Base-by-base conservation (phyloP, 169 alveolate species). In the Ichthyophthirius multifiliis region DNA sequence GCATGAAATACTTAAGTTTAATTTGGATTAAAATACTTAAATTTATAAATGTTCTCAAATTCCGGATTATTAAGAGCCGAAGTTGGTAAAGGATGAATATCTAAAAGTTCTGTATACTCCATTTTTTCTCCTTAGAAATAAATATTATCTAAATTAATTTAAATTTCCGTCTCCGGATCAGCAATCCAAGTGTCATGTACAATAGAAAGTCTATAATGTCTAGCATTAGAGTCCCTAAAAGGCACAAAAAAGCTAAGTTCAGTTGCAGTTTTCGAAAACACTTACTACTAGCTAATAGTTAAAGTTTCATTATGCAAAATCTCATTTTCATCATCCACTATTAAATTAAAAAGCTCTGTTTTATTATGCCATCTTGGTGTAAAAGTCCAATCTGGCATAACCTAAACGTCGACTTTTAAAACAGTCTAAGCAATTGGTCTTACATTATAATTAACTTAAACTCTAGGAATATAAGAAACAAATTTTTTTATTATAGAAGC, bases 1-100 rank as follows among this genome's bases (percentile, higher is more conserved):
- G 98, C 85, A 84, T 96, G 99, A 92, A 98, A 98, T n/a, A 98
- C 95, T 84, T 97, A 98, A 32, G 99, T 96, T 85, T 98, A 99
- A 32, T 98, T 90, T 3, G 99, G 99, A 81, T 98, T 98, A 86
- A 98, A 97, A 84, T 92, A 97, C 71, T 90, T 90, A 83, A 96
- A 92, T 35, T 89, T 85, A 83, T 94, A 96, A 7, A 93, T 74
- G 45, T 83, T 43, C 76, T 92, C 95, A 76, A 81, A 94, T 13
- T 89, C 89, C 43, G 77, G 81, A 80, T 94, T 89, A 13, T 86
- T 74, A 39, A 89, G 83, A 13, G 75, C 86, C 12, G 67, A 23
- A 3, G 55, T 37, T 32, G 86, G 86, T n/a, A 81, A 43, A 12
- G 98, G 98, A 47, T 88, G 85, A 30, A 94, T 84, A 43, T 94